Conservation (phyloP, 1,284 basidiomycete genomes). For the Sporisorium sorghi region DNA sequence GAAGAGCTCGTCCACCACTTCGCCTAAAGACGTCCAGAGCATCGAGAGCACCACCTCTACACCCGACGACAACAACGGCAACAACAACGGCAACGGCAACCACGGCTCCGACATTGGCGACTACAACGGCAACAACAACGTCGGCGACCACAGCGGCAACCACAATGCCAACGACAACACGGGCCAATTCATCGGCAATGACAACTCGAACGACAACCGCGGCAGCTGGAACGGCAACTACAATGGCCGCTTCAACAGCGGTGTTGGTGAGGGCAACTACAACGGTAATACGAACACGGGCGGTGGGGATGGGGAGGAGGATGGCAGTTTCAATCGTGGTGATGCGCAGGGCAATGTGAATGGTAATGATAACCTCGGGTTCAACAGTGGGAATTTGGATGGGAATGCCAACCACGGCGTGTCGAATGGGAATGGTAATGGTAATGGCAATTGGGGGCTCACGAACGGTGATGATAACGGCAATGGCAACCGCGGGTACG, state of each 20-base stretch:
- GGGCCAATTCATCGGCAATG: slow-evolving; percentile 12
- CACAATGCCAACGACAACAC: slow-evolving; percentile 11
- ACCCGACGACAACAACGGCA: not conserved
- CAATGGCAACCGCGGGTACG: slow-evolving; percentile 5
- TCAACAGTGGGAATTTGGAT: not conserved
- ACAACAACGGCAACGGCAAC: slow-evolving; percentile 14
- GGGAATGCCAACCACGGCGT: not conserved
- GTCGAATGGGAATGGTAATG: slow-evolving; percentile 3
- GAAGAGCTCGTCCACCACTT: slow-evolving; percentile 1
- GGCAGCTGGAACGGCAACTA: slow-evolving; percentile 12
- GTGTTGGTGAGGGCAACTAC: slow-evolving; percentile 12
- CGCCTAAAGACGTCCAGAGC: not conserved
- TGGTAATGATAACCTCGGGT: not conserved
- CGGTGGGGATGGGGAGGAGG: slow-evolving; percentile 3
- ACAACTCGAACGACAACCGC: slow-evolving; percentile 15
- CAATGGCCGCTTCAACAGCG: slow-evolving; percentile 20
- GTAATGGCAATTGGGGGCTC: not conserved
- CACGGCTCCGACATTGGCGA: not conserved
- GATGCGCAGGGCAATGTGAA: not conserved
- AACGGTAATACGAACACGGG: slow-evolving; percentile 5
- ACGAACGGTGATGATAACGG: slow-evolving; percentile 11
- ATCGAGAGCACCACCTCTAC: too few relatives aligned
- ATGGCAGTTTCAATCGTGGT: not conserved
- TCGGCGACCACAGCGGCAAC: slow-evolving; percentile 3
- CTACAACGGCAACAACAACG: slow-evolving; percentile 10